These are phyloP conservation scores for Kentomonas sorsogonicus DNA, from an alignment of 208 protist genomes.

Conservation along the genomic window DNA sequence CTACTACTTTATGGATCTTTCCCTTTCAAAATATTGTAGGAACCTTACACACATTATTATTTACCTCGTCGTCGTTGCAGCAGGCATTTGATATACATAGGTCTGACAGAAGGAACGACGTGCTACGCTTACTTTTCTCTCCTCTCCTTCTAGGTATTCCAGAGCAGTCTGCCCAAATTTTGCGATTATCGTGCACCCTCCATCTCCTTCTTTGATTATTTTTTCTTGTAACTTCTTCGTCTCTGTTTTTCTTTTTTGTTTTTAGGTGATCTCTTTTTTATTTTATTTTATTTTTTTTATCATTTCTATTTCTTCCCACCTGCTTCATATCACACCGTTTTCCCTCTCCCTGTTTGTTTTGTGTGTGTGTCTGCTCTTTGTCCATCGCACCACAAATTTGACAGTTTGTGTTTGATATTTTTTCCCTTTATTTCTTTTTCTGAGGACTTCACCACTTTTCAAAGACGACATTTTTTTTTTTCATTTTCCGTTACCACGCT, in stretches of 20 bases:
- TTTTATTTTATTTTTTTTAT: constrained; percentile 10
- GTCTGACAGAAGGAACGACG: too few relatives aligned
- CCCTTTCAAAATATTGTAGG: too few relatives aligned
- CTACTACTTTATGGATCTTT: too few relatives aligned
- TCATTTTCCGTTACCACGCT: neutral
- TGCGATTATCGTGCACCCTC: too few relatives aligned
- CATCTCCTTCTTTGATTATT: too few relatives aligned
- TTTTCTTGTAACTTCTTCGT: neutral
- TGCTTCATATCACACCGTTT: neutral
- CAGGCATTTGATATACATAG: too few relatives aligned
- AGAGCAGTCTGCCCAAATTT: too few relatives aligned
- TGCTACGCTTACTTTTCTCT: too few relatives aligned
- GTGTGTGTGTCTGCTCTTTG: constrained; percentile 4
- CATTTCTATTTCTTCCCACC: neutral
- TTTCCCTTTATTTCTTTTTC: neutral
- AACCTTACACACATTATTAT: too few relatives aligned
- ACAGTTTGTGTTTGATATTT: neutral
- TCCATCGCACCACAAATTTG: neutral
- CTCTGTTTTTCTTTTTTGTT: neutral
- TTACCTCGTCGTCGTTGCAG: too few relatives aligned
- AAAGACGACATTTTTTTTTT: constrained; percentile 1
- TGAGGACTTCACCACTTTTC: neutral
- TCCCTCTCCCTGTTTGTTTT: neutral
- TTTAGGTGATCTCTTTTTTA: constrained; percentile 11
- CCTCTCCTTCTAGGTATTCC: too few relatives aligned